Evolutionary conservation across 176 grass and related monocot genomes (phyloP).

Genomic region (Triticum aestivum): DNA sequence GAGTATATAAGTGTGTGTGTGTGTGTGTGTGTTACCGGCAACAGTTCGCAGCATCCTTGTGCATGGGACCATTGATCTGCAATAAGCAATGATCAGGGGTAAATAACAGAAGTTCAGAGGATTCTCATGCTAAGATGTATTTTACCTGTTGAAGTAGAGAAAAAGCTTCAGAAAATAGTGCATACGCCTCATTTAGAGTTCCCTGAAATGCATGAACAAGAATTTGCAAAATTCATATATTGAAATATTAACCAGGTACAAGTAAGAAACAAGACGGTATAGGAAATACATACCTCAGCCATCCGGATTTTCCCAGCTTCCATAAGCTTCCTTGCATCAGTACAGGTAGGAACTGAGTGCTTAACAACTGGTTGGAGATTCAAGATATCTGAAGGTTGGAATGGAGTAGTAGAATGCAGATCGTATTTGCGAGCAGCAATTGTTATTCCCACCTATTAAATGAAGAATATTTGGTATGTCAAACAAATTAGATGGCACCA

Average conservation of each 20-base stretch:
- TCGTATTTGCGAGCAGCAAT: conserved; percentile 81
- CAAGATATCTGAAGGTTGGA: conserved; percentile 83
- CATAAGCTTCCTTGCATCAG: conserved; percentile 87
- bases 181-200: conserved; percentile 83
- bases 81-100: conserved; percentile 36
- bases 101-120: conserved; percentile 11
- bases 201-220: conserved; percentile 63
- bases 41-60: conserved; percentile 94
- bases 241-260: background rate
- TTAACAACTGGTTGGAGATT: conserved; percentile 92
- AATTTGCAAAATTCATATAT: conserved; percentile 8
- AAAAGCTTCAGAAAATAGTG: conserved; percentile 94
- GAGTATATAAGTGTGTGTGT: conserved; percentile 6
- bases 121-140: conserved; percentile 8
- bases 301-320: conserved; percentile 89
- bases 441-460: conserved; percentile 77
- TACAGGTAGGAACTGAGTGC: conserved; percentile 86
- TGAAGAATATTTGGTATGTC: background rate
- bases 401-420: conserved; percentile 60
- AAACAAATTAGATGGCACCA: conserved; percentile 13
- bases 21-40: conserved; percentile 61
- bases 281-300: conserved; percentile 62
- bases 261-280: background rate
- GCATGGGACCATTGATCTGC: conserved; percentile 97
- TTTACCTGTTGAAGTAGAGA: conserved; percentile 95